phyloP scores from a whole-genome alignment of 208 protist genomes.

The Tritrichomonas foetus region DNA sequence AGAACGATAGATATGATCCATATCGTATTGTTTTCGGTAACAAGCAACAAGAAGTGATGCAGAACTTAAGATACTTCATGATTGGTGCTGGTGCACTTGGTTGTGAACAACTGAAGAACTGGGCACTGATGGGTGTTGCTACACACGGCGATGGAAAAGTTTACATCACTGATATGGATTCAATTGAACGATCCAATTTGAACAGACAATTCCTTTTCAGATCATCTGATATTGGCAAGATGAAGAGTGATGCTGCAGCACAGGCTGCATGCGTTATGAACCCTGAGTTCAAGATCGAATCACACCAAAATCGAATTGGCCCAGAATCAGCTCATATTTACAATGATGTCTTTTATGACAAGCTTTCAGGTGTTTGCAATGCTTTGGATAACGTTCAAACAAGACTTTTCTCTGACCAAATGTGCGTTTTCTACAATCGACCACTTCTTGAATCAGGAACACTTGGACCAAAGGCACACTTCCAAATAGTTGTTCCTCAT shows the following conservation, averaged over 20 bases:
- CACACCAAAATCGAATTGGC: slow-evolving; percentile 66
- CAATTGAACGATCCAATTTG: slow-evolving; percentile 77
- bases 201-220: slow-evolving; percentile 99
- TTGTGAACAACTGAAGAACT: slow-evolving; percentile 97
- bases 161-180: slow-evolving; percentile 97
- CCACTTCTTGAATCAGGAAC: slow-evolving; percentile 98
- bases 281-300: slow-evolving; percentile 52
- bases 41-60: slow-evolving; percentile 72
- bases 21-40: slow-evolving; percentile 86
- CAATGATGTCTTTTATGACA: slow-evolving; percentile 85
- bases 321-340: slow-evolving; percentile 77
- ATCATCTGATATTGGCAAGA: slow-evolving; percentile 76
- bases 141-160: slow-evolving; percentile 45
- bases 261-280: slow-evolving; percentile 83
- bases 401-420: slow-evolving; percentile 61
- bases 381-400: slow-evolving; percentile 93
- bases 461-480: slow-evolving; percentile 94
- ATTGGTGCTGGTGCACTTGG: slow-evolving; percentile 94
- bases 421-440: slow-evolving; percentile 77
- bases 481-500: slow-evolving; percentile 80
- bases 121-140: slow-evolving; percentile 88
- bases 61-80: slow-evolving; percentile 66
- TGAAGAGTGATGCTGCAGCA: slow-evolving; percentile 85
- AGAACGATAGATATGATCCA: slow-evolving; percentile 75
- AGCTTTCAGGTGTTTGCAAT: slow-evolving; percentile 84